phyloP scores from a whole-genome alignment of 768 basidiomycete species.

The Pulveroboletus frians region DNA sequence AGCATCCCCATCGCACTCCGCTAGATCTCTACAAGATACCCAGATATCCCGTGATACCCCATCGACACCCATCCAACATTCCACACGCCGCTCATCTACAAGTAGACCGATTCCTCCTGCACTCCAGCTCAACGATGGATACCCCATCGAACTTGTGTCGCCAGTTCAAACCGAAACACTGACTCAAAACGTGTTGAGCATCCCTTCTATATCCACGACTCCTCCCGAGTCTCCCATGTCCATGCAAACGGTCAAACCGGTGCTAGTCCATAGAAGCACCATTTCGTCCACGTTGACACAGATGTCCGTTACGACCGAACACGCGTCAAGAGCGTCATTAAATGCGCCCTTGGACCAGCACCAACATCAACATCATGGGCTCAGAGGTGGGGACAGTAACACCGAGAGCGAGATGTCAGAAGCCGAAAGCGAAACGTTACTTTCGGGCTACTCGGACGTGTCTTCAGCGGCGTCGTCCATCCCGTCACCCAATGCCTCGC shows the following conservation, averaged over 20 bases:
- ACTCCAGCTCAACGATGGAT: conserved; percentile 24
- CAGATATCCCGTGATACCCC: conserved; percentile 23
- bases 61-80: conserved; percentile 9
- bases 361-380: conserved; percentile 14
- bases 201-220: conserved; percentile 53
- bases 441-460: conserved; percentile 30
- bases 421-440: conserved; percentile 31
- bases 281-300: conserved; percentile 10
- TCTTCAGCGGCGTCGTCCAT: conserved; percentile 31
- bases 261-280: conserved; percentile 8
- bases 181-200: conserved; percentile 40
- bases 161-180: conserved; percentile 7
- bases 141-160: conserved; percentile 17
- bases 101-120: conserved; percentile 25
- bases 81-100: conserved; percentile 4
- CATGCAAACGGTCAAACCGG: conserved; percentile 17
- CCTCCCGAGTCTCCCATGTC: conserved; percentile 37
- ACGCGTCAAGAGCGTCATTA: conserved; percentile 27
- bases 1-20: conserved; percentile 27
- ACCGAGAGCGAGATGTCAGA: conserved; percentile 32
- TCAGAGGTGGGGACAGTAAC: conserved; percentile 22
- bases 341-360: conserved; percentile 23
- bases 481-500: conserved; percentile 29
- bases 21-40: conserved; percentile 37
- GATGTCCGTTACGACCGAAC: conserved; percentile 6